Evolutionary conservation across 108 stramenopile genomes (phyloP).

Genomic region (Mayamaea pseudoterrestris): DNA sequence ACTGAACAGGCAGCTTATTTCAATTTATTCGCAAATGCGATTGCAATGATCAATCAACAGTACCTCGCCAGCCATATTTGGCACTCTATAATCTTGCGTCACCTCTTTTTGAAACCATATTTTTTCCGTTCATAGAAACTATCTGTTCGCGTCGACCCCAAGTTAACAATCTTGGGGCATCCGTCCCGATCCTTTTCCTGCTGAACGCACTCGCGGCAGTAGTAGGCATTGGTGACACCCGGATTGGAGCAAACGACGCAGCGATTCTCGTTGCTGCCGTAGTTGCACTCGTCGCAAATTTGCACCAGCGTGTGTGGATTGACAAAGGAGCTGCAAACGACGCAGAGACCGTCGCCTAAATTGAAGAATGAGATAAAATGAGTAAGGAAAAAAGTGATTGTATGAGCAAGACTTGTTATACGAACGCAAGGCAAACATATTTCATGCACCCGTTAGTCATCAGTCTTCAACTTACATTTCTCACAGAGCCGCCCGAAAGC

Average conservation of each 20-base stretch:
- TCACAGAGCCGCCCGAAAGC: conserved; percentile 95
- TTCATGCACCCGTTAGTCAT: neutral
- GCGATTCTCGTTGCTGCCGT: conserved; percentile 88
- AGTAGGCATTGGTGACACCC: conserved; percentile 97
- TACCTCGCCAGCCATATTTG: no score
- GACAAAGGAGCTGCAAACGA: conserved; percentile 97
- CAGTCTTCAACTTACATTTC: conserved; percentile 62
- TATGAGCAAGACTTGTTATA: neutral
- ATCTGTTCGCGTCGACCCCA: conserved; percentile 93
- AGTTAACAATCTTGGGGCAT: conserved; percentile 98
- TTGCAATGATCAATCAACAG: no score
- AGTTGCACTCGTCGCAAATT: conserved; percentile 99
- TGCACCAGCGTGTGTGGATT: conserved; percentile 80
- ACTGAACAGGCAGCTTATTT: no score
- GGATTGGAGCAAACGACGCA: conserved; percentile 95
- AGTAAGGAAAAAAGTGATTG: neutral
- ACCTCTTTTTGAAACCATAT: conserved; percentile 87
- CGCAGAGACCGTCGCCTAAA: conserved; percentile 88
- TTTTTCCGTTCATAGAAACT: conserved; percentile 98
- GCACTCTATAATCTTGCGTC: no score
- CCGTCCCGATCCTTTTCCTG: conserved; percentile 96
- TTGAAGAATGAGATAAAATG: neutral
- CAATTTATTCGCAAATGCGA: no score
- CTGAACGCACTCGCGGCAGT: conserved; percentile 95
- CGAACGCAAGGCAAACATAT: neutral